Percentiles rank a stretch among this genome's conserved stretches.
Conservation (phyloP, 2,329 filamentous ascomycete genomes). For the Phyllosticta citriasiana region DNA sequence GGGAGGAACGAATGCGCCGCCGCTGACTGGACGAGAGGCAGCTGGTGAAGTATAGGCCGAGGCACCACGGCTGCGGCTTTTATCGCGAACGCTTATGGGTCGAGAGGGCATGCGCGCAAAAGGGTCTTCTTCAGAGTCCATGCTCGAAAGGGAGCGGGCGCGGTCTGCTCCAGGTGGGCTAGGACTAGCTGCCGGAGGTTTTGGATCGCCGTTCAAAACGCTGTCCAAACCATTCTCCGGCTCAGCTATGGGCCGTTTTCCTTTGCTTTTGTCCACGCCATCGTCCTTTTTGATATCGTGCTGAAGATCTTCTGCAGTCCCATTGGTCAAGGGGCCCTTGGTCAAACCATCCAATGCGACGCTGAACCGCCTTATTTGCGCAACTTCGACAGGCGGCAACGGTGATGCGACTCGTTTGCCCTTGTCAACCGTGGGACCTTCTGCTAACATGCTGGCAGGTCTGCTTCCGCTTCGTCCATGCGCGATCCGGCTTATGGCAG, state of each 20-base stretch:
- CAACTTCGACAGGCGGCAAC: background rate
- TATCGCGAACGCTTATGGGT: background rate
- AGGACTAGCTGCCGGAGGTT: background rate
- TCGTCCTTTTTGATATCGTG: background rate
- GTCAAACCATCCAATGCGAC: background rate
- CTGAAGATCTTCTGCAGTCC: background rate
- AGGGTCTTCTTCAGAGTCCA: background rate
- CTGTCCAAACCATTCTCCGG: background rate
- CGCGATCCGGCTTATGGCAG: background rate
- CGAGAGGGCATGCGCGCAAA: background rate
- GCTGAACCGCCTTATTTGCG: background rate
- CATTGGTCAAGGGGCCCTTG: background rate
- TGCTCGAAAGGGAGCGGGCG: background rate
- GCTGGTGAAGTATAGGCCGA: background rate
- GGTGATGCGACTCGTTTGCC: background rate
- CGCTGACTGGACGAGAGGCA: slow-evolving; percentile 1
- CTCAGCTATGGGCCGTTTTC: background rate
- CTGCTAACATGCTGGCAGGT: background rate
- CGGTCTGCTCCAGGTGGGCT: background rate
- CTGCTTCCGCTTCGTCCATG: background rate
- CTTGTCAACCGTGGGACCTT: background rate
- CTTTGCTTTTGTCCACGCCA: background rate
- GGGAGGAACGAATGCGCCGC: slow-evolving; percentile 2
- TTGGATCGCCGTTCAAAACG: background rate
- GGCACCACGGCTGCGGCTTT: background rate